Percentiles rank a stretch among this genome's conserved stretches.
Conservation (phyloP, 495 filamentous ascomycete species). For the Aspergillus bertholletiae region DNA sequence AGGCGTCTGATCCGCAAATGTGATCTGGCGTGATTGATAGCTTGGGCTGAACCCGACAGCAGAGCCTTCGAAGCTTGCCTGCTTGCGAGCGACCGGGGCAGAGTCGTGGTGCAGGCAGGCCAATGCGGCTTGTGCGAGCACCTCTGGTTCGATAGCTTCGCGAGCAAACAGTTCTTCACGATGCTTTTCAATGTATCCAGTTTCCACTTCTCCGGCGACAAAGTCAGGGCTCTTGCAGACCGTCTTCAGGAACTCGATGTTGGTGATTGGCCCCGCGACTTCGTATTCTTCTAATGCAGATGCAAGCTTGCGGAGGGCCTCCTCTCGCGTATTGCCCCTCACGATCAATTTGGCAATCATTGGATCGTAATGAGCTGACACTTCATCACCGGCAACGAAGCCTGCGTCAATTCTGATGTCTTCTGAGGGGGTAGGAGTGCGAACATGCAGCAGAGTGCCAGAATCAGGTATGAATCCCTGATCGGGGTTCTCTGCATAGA, state of each 20-base stretch:
- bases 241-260: slow-evolving; percentile 93
- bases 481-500: slow-evolving; percentile 93
- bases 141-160: slow-evolving; percentile 54
- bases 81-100: slow-evolving; percentile 13
- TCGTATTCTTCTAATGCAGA: slow-evolving; percentile 87
- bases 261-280: slow-evolving; percentile 87
- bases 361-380: slow-evolving; percentile 94
- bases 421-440: slow-evolving; percentile 62
- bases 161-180: slow-evolving; percentile 65
- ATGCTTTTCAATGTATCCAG: slow-evolving; percentile 91
- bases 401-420: slow-evolving; percentile 89
- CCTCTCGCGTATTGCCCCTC: slow-evolving; percentile 70
- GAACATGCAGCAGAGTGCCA: slow-evolving; percentile 79
- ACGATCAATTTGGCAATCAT: slow-evolving; percentile 99
- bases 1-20: slow-evolving; percentile 42
- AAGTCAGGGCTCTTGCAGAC: slow-evolving; percentile 79
- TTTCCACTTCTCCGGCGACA: slow-evolving; percentile 85
- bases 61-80: slow-evolving; percentile 22
- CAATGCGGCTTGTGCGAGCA: slow-evolving; percentile 80
- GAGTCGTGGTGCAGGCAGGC: slow-evolving; percentile 54
- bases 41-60: slow-evolving; percentile 51
- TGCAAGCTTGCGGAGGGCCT: slow-evolving; percentile 77
- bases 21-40: slow-evolving; percentile 52
- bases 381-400: slow-evolving; percentile 84
- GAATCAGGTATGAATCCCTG: slow-evolving; percentile 92